phyloP scores from a whole-genome alignment of 345 rosid genomes.

The Dimocarpus longan region DNA sequence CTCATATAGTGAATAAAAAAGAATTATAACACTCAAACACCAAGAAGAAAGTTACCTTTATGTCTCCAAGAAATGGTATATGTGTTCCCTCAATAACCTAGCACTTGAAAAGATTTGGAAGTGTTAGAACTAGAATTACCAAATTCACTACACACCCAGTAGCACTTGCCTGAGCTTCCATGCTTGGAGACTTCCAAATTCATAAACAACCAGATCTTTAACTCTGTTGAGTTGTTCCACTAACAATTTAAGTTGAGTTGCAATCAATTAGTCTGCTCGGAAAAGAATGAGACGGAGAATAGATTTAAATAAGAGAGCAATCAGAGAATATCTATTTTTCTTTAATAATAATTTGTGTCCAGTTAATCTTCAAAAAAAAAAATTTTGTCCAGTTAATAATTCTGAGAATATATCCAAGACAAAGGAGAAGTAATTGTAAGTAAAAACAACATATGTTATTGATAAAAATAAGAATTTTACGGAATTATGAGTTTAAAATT shows the following conservation, averaged over 20 bases:
- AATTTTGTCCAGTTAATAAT: slow-evolving; percentile 1
- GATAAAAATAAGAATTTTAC: no score
- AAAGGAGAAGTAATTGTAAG: neutral
- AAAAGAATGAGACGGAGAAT: neutral
- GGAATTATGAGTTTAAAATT: no score
- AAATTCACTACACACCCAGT: slow-evolving; percentile 51
- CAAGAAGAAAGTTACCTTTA: slow-evolving; percentile 54
- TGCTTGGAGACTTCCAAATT: slow-evolving; percentile 70
- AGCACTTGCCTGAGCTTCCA: slow-evolving; percentile 87
- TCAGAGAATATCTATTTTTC: neutral
- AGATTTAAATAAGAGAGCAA: neutral
- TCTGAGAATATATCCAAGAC: neutral
- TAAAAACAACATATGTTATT: no score
- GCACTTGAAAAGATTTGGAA: slow-evolving; percentile 60
- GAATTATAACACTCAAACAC: slow-evolving; percentile 11
- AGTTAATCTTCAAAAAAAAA: neutral
- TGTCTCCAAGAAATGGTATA: slow-evolving; percentile 87
- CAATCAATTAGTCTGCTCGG: slow-evolving; percentile 31
- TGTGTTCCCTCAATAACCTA: slow-evolving; percentile 74
- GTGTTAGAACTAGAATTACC: slow-evolving; percentile 67
- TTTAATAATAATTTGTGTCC: neutral
- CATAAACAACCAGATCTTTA: slow-evolving; percentile 77
- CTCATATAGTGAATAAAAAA: neutral
- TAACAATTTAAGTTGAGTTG: slow-evolving; percentile 75
- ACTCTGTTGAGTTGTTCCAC: slow-evolving; percentile 77